phyloP scores from a whole-genome alignment of 176 grass and related monocot genomes.

The Triticum monococcum region DNA sequence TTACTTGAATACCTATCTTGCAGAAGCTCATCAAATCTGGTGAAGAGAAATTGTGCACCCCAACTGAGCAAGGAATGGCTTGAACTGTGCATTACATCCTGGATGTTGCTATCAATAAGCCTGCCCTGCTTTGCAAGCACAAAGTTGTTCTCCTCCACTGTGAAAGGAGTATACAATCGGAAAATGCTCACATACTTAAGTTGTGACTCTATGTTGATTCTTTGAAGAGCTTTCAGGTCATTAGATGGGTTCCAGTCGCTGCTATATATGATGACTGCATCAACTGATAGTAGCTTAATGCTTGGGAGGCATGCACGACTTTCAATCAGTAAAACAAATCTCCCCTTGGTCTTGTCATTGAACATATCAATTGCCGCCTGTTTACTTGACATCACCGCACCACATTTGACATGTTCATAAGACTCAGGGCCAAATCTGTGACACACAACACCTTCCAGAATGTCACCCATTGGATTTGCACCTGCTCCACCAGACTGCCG shows the following conservation, averaged over 20 bases:
- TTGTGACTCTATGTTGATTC: constrained; percentile 55
- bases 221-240: constrained; percentile 64
- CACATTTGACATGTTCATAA: constrained; percentile 53
- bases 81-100: constrained; percentile 42
- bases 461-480: constrained; percentile 52
- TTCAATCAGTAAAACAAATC: constrained; percentile 80
- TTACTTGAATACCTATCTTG: constrained; percentile 35
- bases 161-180: constrained; percentile 73
- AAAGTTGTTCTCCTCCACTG: constrained; percentile 71
- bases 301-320: constrained; percentile 70
- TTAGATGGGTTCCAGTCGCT: constrained; percentile 73
- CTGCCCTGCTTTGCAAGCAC: constrained; percentile 63
- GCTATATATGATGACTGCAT: constrained; percentile 74
- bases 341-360: constrained; percentile 57
- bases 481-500: constrained; percentile 45
- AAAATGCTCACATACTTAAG: constrained; percentile 42
- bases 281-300: constrained; percentile 62
- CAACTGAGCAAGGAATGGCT: constrained; percentile 76
- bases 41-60: constrained; percentile 62
- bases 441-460: constrained; percentile 60
- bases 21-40: constrained; percentile 44
- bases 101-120: constrained; percentile 39
- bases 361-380: constrained; percentile 58
- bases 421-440: constrained; percentile 61
- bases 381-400: constrained; percentile 38